Base-by-base conservation (phyloP, 257 asterid species). In the Ligustrum vulgare region DNA sequence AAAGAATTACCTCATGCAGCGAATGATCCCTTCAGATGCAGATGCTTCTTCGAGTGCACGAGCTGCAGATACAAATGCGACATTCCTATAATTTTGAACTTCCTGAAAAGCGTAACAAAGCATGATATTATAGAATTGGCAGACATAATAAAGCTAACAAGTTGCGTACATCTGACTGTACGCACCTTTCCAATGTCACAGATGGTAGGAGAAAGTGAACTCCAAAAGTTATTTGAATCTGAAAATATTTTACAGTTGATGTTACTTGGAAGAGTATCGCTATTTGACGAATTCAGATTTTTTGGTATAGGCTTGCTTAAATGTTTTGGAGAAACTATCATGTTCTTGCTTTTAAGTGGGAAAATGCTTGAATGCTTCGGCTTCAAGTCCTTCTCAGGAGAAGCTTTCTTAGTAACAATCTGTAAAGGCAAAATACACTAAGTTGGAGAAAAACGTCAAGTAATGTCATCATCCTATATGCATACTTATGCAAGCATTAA, bases 31-130 rank as follows among this genome's bases (percentile, higher is more conserved):
- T 39, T 92, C 98, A 0, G 84, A 72, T 18, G 90, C 80, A 34
- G 88, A 90, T 20, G 97, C 94, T 84, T 92, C 97, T 87, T 94
- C 97, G 76, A 94, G 58, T 67, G 97, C 96, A 76, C 78, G 87
- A 13, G 84, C 91, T 20, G 97, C 98, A 75, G 93, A 88, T 23
- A 70, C 80, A 80, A 82, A 86, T 0, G 93, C 81, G 1, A 47
- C 80, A 41, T 90, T 82, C 82, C 85, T 85, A 72, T 79, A 74
- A 79, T 80, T 77, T 76, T 79, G 71, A 54, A 89, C 91, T 64
- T 84, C 96, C 98, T 94, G 84, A 78, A 81, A 69, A 75, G 12
- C 34, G 15, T 23, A 58, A 76, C 0, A 36, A 15, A 73, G 37
- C 58, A 32, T 23, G 33, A 58, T 60, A 9, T 25, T 10, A 4